Conservation (phyloP, 2,329 filamentous ascomycete species). For the Cladosporium halotolerans region DNA sequence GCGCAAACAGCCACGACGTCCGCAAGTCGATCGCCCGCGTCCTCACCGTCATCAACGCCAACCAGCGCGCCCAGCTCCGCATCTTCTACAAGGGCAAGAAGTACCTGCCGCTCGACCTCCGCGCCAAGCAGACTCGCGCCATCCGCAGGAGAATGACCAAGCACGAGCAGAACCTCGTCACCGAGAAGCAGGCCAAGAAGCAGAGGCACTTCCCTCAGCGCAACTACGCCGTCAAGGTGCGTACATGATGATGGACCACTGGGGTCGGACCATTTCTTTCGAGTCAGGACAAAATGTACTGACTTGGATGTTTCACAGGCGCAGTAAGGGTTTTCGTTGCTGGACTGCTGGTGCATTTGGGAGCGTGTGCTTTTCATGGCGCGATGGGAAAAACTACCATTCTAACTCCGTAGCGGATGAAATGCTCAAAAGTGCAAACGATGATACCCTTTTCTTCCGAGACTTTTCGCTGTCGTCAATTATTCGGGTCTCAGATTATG, state of each 20-base stretch:
- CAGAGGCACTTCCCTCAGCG: slow-evolving; percentile 93
- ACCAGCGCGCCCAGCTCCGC: slow-evolving; percentile 95
- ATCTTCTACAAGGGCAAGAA: slow-evolving; percentile 99
- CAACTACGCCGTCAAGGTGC: slow-evolving; percentile 97
- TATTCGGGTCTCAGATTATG: too few relatives aligned
- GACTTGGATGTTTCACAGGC: neutral
- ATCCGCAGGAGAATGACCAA: slow-evolving; percentile 92
- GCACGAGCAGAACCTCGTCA: slow-evolving; percentile 76
- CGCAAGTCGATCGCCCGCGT: slow-evolving; percentile 99
- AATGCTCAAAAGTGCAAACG: slow-evolving; percentile 12
- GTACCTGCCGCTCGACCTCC: slow-evolving; percentile 96
- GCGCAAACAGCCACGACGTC: slow-evolving; percentile 74
- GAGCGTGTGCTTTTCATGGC: slow-evolving; percentile 14
- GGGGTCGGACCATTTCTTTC: neutral
- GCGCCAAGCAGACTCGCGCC: slow-evolving; percentile 95
- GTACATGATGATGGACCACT: neutral
- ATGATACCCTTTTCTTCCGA: slow-evolving; percentile 6
- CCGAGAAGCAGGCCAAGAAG: slow-evolving; percentile 97
- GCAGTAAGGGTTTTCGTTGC: slow-evolving; percentile 11
- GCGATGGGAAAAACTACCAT: slow-evolving; percentile 10
- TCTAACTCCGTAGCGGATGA: slow-evolving; percentile 11
- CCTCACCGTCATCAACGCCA: slow-evolving; percentile 99
- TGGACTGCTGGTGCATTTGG: slow-evolving; percentile 10
- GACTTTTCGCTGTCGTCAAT: too few relatives aligned
- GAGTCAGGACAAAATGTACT: neutral